A percentile compares a stretch with the other conserved stretches of the same genome.
Evolutionary conservation across 306 rosid species (phyloP).

Genomic region (Psophocarpus tetragonolobus): DNA sequence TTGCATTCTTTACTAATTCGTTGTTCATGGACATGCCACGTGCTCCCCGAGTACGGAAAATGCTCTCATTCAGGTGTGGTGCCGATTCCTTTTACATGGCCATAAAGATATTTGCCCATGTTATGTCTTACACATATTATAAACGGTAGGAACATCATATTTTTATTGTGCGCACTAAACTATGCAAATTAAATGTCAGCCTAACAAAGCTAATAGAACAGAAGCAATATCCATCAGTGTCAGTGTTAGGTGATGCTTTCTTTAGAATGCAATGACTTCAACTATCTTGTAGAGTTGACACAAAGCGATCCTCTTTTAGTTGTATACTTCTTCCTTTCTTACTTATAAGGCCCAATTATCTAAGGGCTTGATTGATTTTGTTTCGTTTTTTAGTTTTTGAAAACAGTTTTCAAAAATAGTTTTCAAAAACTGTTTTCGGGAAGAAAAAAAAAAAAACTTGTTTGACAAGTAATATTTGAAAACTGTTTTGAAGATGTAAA

Average conservation of each 20-base stretch:
- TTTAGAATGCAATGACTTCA: constrained; percentile 22
- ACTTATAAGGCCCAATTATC: no score
- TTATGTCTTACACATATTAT: constrained; percentile 21
- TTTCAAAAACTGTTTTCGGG: no score
- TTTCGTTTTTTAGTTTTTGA: no score
- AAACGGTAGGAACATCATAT: constrained; percentile 30
- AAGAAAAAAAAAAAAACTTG: no score
- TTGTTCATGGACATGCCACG: constrained; percentile 97
- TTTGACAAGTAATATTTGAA: no score
- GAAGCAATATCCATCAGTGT: constrained; percentile 19
- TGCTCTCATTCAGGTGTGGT: constrained; percentile 90
- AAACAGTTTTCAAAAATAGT: no score
- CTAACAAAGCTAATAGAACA: constrained; percentile 11
- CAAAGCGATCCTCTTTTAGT: not conserved
- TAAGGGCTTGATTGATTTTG: no score
- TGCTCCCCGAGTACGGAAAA: constrained; percentile 88
- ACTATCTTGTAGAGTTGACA: not conserved
- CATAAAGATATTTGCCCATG: constrained; percentile 25
- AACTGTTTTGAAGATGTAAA: no score
- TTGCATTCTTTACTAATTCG: constrained; percentile 88
- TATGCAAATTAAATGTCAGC: constrained; percentile 9
- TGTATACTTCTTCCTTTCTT: no score
- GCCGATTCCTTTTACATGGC: constrained; percentile 25
- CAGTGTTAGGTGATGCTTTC: constrained; percentile 2
- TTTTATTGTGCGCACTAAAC: constrained; percentile 30